Percentiles rank a stretch among this genome's conserved stretches.
Evolutionary conservation across 2,329 filamentous ascomycete species (phyloP).

Genomic region (Colletotrichum eremochloae): DNA sequence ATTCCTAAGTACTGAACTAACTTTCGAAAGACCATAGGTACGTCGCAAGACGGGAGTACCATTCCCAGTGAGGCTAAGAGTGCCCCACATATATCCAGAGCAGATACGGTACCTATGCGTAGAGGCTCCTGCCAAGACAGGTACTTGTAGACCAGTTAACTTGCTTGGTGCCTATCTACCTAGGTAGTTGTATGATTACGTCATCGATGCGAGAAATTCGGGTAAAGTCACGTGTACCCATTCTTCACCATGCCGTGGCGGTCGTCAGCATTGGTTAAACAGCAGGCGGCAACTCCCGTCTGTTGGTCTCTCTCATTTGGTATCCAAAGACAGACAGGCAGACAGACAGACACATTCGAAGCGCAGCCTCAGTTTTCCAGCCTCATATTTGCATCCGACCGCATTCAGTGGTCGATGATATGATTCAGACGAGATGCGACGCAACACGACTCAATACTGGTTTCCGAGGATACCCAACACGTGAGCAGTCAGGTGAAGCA

Average conservation of each 20-base stretch:
- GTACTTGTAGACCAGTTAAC: too few species aligned
- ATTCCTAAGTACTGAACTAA: too few species aligned
- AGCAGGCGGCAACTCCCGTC: conserved; percentile 21
- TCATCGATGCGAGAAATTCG: not conserved
- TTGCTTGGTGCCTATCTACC: too few species aligned
- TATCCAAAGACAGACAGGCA: conserved; percentile 11
- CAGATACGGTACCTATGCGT: too few species aligned
- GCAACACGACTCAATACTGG: conserved; percentile 2
- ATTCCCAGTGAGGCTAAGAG: too few species aligned
- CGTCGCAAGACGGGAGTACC: not conserved
- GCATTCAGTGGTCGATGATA: not conserved
- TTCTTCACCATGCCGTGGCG: not conserved
- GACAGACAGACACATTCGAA: too few species aligned
- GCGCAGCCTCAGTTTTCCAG: not conserved
- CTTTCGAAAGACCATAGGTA: too few species aligned
- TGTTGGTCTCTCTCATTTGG: not conserved
- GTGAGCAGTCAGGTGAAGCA: conserved; percentile 39
- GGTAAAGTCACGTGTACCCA: not conserved
- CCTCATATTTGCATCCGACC: conserved; percentile 1
- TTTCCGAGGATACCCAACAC: conserved; percentile 19
- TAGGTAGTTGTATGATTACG: not conserved
- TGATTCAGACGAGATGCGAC: not conserved
- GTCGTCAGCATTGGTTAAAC: not conserved
- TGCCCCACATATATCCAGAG: too few species aligned
- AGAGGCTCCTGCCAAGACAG: too few species aligned